Evolutionary conservation across 495 filamentous ascomycete species (phyloP).

Genomic region (Podospora didyma): DNA sequence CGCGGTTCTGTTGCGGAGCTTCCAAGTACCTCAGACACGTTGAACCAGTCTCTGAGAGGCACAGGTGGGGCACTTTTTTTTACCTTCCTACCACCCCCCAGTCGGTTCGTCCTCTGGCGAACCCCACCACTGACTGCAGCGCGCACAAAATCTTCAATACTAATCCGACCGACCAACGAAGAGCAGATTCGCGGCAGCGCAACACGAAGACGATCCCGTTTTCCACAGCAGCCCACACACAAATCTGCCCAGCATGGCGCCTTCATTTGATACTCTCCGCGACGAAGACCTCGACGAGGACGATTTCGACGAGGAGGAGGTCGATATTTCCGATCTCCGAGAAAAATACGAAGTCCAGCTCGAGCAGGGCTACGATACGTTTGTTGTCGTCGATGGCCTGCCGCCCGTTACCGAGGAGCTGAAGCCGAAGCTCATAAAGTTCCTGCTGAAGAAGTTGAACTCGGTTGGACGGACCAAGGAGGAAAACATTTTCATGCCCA

Average conservation of each 20-base stretch:
- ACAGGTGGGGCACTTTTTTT: conserved; percentile 31
- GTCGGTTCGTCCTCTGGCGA: conserved; percentile 13
- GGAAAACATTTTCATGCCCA: conserved; percentile 87
- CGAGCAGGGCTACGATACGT: conserved; percentile 92
- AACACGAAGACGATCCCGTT: conserved; percentile 7
- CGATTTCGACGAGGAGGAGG: conserved; percentile 84
- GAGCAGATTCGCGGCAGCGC: conserved; percentile 19
- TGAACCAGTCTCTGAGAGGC: neutral
- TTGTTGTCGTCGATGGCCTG: conserved; percentile 91
- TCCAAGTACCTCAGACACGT: neutral
- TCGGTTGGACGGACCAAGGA: conserved; percentile 78
- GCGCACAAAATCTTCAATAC: conserved; percentile 34
- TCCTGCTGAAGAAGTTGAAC: conserved; percentile 85
- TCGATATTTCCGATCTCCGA: conserved; percentile 89
- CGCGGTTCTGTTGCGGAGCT: neutral
- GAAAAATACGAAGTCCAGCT: conserved; percentile 92
- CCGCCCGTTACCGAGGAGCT: conserved; percentile 79
- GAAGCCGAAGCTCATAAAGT: conserved; percentile 88
- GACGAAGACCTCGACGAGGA: conserved; percentile 78
- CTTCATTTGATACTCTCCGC: conserved; percentile 54
- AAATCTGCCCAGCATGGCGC: conserved; percentile 49
- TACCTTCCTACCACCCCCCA: conserved; percentile 5
- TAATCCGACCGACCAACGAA: conserved; percentile 20
- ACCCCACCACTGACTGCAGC: conserved; percentile 31
- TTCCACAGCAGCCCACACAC: conserved; percentile 3